phyloP scores from a whole-genome alignment of 306 rosid species.

The Amphicarpaea edgeworthii region DNA sequence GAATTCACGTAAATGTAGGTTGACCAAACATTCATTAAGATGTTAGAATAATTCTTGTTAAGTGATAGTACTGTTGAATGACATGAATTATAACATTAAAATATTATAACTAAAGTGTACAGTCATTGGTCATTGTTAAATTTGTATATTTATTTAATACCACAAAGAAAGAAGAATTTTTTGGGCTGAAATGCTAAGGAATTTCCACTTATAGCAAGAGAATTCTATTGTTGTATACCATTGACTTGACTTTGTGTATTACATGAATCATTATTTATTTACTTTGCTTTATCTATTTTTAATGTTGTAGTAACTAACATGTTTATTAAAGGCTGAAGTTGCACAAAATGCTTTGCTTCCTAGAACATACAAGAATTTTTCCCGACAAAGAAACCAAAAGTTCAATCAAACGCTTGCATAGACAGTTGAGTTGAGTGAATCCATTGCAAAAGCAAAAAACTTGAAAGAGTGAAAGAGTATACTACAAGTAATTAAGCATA shows the following conservation, averaged over 20 bases:
- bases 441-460: background rate
- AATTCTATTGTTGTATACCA: background rate
- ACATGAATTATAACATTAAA: background rate
- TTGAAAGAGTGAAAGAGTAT: background rate
- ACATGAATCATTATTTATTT: background rate
- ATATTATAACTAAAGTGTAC: too few species aligned
- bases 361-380: background rate
- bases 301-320: background rate
- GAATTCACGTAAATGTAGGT: too few species aligned
- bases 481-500: background rate
- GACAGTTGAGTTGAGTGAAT: constrained; percentile 12
- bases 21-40: too few species aligned
- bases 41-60: background rate
- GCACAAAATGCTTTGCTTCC: background rate
- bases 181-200: background rate
- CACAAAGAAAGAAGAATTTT: too few species aligned
- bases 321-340: background rate
- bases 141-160: too few species aligned
- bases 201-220: background rate
- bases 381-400: background rate
- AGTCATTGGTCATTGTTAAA: too few species aligned
- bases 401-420: background rate
- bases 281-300: background rate
- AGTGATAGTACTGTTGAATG: too few species aligned
- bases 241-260: background rate